These are phyloP conservation scores for Yamadazyma ubonensis DNA, from an alignment of 805 yeast species.

Conservation along the genomic window DNA sequence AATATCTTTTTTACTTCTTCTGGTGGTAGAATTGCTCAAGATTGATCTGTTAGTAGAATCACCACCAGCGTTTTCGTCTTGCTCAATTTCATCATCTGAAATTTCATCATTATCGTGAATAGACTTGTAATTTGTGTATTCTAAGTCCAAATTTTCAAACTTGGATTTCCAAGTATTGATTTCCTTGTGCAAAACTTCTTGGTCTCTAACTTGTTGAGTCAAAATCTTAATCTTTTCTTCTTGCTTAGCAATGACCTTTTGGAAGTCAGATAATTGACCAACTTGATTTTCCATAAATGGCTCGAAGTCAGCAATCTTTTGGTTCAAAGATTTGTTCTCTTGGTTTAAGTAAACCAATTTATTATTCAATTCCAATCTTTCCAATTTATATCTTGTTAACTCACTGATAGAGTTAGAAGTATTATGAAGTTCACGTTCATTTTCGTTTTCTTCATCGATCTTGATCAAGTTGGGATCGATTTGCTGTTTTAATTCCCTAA, in stretches of 20 bases:
- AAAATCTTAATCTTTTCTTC: conserved; percentile 44
- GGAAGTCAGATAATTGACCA: conserved; percentile 51
- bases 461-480: conserved; percentile 22
- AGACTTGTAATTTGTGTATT: conserved; percentile 41
- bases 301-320: conserved; percentile 47
- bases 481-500: conserved; percentile 30
- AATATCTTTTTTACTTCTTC: conserved; percentile 28
- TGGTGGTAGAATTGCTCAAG: conserved; percentile 21
- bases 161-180: conserved; percentile 48
- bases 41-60: conserved; percentile 23
- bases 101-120: conserved; percentile 33
- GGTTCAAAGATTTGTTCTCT: conserved; percentile 44
- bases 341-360: conserved; percentile 44
- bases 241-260: conserved; percentile 54
- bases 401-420: conserved; percentile 25
- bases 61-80: conserved; percentile 16
- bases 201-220: conserved; percentile 40
- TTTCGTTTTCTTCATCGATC: conserved; percentile 22
- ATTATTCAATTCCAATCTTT: conserved; percentile 43
- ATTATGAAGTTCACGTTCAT: conserved; percentile 13
- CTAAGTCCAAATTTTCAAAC: conserved; percentile 43
- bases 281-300: conserved; percentile 54
- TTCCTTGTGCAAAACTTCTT: conserved; percentile 45
- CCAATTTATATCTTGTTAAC: conserved; percentile 40
- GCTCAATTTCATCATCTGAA: conserved; percentile 32